phyloP scores from a whole-genome alignment of 345 rosid genomes.

The Lenwebbia sp. region DNA sequence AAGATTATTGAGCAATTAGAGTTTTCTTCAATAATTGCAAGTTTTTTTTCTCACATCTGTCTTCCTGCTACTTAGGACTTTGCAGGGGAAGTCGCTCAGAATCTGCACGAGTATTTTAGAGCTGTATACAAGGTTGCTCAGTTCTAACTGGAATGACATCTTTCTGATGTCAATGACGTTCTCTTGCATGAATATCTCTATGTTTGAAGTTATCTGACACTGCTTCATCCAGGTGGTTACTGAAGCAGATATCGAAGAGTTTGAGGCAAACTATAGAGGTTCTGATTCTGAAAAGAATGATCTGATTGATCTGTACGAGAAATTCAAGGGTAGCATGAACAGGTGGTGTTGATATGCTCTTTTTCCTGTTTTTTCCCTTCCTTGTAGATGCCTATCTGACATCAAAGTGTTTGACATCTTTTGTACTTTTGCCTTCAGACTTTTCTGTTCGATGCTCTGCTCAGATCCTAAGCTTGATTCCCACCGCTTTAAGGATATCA shows the following conservation, averaged over 20 bases:
- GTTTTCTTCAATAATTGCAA: not conserved
- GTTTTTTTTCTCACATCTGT: not conserved
- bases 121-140: conserved; percentile 41
- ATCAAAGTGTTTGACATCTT: not conserved
- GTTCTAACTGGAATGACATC: not conserved
- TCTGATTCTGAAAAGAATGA: conserved; percentile 90
- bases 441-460: conserved; percentile 90
- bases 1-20: not conserved
- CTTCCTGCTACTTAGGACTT: conserved; percentile 40
- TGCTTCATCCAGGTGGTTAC: conserved; percentile 28
- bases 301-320: conserved; percentile 53
- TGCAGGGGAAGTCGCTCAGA: conserved; percentile 63
- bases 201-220: not conserved
- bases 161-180: not conserved
- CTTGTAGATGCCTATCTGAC: not conserved
- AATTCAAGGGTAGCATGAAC: conserved; percentile 70
- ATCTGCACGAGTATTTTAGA: conserved; percentile 63
- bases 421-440: conserved; percentile 24
- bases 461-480: conserved; percentile 87
- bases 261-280: conserved; percentile 80
- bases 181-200: not conserved
- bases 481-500: conserved; percentile 69
- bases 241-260: conserved; percentile 76
- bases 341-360: conserved; percentile 23
- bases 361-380: not conserved